Evolutionary conservation across 2,329 filamentous ascomycete genomes (phyloP).

Genomic region (Zymoseptoria brevis): DNA sequence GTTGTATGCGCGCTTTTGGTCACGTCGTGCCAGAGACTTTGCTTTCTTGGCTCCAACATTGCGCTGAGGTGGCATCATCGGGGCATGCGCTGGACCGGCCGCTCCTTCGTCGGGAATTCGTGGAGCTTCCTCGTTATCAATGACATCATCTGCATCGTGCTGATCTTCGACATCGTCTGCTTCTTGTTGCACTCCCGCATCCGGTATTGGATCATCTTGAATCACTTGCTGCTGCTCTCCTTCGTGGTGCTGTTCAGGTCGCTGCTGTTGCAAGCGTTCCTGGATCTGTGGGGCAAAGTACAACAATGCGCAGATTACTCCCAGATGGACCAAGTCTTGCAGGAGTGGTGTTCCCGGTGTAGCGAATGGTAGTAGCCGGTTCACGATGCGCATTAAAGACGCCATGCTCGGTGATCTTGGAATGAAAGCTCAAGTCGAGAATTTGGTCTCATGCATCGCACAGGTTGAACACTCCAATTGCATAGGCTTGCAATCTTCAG

Average conservation of each 20-base stretch:
- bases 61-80: conserved; percentile 12
- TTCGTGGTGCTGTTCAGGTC: background rate
- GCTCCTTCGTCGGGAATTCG: conserved; percentile 7
- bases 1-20: conserved; percentile 39
- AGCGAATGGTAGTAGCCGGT: conserved; percentile 42
- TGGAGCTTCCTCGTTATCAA: background rate
- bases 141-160: conserved; percentile 1
- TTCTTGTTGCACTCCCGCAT: conserved; percentile 1
- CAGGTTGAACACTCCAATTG: too few relatives aligned
- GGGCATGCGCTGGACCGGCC: conserved; percentile 30
- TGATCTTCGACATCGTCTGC: background rate
- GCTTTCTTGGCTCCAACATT: conserved; percentile 44
- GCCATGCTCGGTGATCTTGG: conserved; percentile 15
- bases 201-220: background rate
- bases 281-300: conserved; percentile 43
- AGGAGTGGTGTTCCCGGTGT: conserved; percentile 38
- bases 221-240: background rate
- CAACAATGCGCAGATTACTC: conserved; percentile 36
- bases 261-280: conserved; percentile 24
- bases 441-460: background rate
- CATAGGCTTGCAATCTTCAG: too few relatives aligned
- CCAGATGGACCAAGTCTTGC: conserved; percentile 41
- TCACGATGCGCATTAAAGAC: conserved; percentile 26
- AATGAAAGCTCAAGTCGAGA: background rate
- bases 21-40: conserved; percentile 39